These are phyloP conservation scores for Fusarium sarcochroum DNA, from an alignment of 2,329 filamentous ascomycete genomes.

Conservation along the genomic window DNA sequence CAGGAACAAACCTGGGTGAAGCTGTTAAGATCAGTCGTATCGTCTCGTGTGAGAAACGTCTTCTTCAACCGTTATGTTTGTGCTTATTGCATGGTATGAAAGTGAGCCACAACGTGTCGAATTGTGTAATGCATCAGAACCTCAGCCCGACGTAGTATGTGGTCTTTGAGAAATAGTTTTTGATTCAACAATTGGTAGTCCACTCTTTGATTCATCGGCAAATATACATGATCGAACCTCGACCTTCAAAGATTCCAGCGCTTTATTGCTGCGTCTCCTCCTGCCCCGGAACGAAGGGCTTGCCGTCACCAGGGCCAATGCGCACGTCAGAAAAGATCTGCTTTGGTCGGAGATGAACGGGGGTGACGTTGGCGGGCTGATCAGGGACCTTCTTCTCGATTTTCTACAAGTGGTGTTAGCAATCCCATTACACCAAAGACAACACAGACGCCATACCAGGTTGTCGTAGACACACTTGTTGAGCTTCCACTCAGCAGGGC, in stretches of 20 bases:
- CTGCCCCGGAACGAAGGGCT: slow-evolving; percentile 58
- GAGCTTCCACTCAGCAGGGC: slow-evolving; percentile 86
- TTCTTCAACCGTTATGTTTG: background rate
- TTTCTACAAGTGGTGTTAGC: slow-evolving; percentile 66
- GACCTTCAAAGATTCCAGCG: slow-evolving; percentile 39
- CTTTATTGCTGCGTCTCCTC: slow-evolving; percentile 55
- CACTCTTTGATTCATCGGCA: slow-evolving; percentile 50
- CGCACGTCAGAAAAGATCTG: slow-evolving; percentile 73
- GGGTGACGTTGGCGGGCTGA: slow-evolving; percentile 76
- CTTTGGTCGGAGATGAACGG: slow-evolving; percentile 79
- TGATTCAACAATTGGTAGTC: slow-evolving; percentile 38
- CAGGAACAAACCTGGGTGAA: background rate
- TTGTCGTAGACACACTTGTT: slow-evolving; percentile 98
- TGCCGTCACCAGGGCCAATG: slow-evolving; percentile 59
- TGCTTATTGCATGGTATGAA: background rate
- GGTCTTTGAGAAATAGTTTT: slow-evolving; percentile 8
- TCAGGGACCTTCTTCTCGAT: slow-evolving; percentile 86
- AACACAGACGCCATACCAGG: slow-evolving; percentile 72
- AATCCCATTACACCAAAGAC: background rate
- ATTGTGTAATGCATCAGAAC: background rate
- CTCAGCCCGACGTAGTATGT: background rate
- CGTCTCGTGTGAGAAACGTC: background rate
- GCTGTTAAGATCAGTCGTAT: background rate
- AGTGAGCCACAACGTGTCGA: background rate
- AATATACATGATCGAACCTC: slow-evolving; percentile 51